Evolutionary conservation across 2,329 filamentous ascomycete species (phyloP), one percentile per base, ranked within the genome.

Genomic region (Beauveria scarabaeidicola): DNA sequence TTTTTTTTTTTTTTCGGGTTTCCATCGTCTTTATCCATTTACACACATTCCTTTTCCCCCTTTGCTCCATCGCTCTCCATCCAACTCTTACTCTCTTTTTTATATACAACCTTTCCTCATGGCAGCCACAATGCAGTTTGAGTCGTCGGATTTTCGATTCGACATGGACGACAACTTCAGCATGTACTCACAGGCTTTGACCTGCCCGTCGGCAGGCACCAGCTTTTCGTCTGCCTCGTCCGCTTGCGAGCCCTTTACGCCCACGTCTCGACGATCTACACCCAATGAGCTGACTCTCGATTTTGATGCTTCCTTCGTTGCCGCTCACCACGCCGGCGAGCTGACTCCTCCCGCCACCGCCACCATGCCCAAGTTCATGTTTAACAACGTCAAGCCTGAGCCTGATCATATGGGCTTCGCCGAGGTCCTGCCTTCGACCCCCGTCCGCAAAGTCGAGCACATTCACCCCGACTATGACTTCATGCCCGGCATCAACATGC

Each of bases 191-290:
- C 72, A 73, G 63, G 57, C 69, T 62, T 68, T 75, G 65, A 67
- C 72, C 41, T 73, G 70, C 60, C 68, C 72, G 17, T 72, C 71
- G 23, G 66, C 70, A 41, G 65, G 67, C 38, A 68, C 66, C 41
- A 76, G 73, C 68, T 76, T 74, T 64, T 75, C 74, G 7, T 74
- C 74, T 9, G 69, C 71, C 32, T 74, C 73, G 3, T 66, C 67
- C 29, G 64, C 67, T 55, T 77, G 75, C 70, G 75, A 75, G 44
- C 71, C 75, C 27, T 78, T 73, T 61, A 78, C 76, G 44, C 76
- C 77, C 48, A 73, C 70, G 32, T 78, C 77, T 59, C 70, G 74
- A 66, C 73, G 75, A 59, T 77, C 76, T 48, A 75, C 75, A 19
- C 75, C 76, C 9, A 69, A 74, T 63, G 69, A 72, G 58, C 67